phyloP scores from a whole-genome alignment of 2,329 filamentous ascomycete species.

The Cyclaneusma minus region DNA sequence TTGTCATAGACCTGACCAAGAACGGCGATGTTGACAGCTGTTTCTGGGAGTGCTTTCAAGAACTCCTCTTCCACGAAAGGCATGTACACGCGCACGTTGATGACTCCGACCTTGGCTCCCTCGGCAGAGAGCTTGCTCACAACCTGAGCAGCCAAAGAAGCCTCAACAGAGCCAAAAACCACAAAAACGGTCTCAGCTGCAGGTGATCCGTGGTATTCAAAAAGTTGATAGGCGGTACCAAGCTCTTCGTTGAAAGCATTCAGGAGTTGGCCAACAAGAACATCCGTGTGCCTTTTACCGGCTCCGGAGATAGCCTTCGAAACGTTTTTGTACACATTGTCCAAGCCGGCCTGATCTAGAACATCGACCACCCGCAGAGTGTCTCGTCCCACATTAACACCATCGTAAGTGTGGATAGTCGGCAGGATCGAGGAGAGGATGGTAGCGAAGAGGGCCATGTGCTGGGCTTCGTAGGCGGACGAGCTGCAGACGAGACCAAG shows the following conservation, averaged over 20 bases:
- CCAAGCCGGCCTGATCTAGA: constrained; percentile 56
- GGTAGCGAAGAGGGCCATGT: constrained; percentile 84
- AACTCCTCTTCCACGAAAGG: constrained; percentile 94
- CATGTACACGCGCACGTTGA: constrained; percentile 87
- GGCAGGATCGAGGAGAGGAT: constrained; percentile 63
- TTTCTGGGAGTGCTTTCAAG: constrained; percentile 62
- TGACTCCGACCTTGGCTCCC: constrained; percentile 66
- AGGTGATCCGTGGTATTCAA: constrained; percentile 83
- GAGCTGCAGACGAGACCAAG: constrained; percentile 72
- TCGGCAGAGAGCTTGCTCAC: constrained; percentile 55
- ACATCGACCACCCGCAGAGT: constrained; percentile 70
- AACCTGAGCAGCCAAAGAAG: constrained; percentile 72
- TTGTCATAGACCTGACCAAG: constrained; percentile 76
- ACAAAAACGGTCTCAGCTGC: constrained; percentile 72
- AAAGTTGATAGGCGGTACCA: constrained; percentile 81
- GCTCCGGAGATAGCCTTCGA: constrained; percentile 43
- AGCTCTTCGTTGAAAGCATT: constrained; percentile 76
- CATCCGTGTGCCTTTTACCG: constrained; percentile 57
- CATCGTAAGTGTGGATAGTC: constrained; percentile 81
- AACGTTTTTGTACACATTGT: constrained; percentile 52
- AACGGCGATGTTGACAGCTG: constrained; percentile 62
- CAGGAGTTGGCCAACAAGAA: constrained; percentile 55
- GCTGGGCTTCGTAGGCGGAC: constrained; percentile 83
- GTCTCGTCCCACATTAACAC: constrained; percentile 67
- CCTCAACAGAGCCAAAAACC: constrained; percentile 83